These are phyloP conservation scores for Fusarium ambrosium DNA, from an alignment of 2,329 filamentous ascomycete species.

Conservation along the genomic window DNA sequence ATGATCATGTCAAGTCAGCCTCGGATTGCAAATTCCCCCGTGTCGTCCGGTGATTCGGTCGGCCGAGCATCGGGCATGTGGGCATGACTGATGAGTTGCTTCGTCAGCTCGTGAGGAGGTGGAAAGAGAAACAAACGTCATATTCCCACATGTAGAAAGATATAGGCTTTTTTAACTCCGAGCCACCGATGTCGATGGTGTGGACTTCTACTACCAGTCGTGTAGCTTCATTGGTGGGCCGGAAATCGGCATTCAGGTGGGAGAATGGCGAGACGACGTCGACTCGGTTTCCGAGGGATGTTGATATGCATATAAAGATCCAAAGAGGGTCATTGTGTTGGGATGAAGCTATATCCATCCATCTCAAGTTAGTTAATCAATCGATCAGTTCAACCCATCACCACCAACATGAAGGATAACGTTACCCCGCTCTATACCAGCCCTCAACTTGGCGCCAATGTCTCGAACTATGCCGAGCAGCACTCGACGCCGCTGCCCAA, in stretches of 20 bases:
- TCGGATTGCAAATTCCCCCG: slow-evolving; percentile 10
- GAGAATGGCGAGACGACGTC: slow-evolving; percentile 21
- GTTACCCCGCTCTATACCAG: slow-evolving; percentile 59
- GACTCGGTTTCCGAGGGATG: slow-evolving; percentile 36
- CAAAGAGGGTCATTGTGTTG: neutral
- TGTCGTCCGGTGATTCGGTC: slow-evolving; percentile 11
- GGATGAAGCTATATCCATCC: neutral
- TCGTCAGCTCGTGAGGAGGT: slow-evolving; percentile 11
- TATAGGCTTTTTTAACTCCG: slow-evolving; percentile 25
- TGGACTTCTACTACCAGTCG: neutral
- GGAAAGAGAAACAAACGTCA: neutral
- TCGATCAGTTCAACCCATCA: neutral
- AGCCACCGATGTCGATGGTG: slow-evolving; percentile 24
- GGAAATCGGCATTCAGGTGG: slow-evolving; percentile 17
- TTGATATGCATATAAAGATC: slow-evolving; percentile 1
- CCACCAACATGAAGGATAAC: slow-evolving; percentile 55
- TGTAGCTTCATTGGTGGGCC: slow-evolving; percentile 33
- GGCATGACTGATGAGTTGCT: neutral
- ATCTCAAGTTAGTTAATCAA: neutral
- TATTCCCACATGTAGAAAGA: neutral
- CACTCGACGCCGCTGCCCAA: slow-evolving; percentile 59
- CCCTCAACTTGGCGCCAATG: slow-evolving; percentile 55
- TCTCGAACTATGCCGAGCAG: slow-evolving; percentile 58
- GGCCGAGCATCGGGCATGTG: slow-evolving; percentile 32
- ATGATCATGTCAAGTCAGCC: neutral